These are phyloP conservation scores for Phialocephala subalpina DNA, from an alignment of 2,329 filamentous ascomycete genomes.

Conservation along the genomic window DNA sequence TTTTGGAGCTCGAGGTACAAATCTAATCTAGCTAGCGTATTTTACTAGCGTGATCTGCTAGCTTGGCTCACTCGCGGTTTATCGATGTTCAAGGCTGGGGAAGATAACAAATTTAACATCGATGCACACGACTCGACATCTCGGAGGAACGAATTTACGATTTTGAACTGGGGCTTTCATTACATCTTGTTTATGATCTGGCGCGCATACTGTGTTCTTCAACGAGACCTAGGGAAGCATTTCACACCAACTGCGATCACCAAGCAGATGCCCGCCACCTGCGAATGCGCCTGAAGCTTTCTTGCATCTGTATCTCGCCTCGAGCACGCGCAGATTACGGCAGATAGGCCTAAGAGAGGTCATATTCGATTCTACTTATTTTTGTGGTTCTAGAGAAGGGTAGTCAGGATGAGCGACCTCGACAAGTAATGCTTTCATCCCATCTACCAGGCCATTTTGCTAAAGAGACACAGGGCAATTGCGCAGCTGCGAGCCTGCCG, in stretches of 20 bases:
- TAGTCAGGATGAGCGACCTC: conserved; percentile 81
- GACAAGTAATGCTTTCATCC: conserved; percentile 71
- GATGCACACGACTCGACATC: conserved; percentile 10
- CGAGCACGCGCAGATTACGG: neutral
- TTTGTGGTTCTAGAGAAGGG: neutral
- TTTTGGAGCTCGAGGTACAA: conserved; percentile 17
- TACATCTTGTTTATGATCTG: neutral
- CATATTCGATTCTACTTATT: neutral
- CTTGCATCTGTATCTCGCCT: neutral
- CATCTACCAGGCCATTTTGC: neutral
- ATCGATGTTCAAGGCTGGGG: conserved; percentile 32
- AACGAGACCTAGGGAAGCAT: neutral
- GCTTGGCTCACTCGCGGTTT: conserved; percentile 10
- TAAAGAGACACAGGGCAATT: conserved; percentile 74
- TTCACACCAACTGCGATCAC: too few species aligned
- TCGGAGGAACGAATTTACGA: neutral
- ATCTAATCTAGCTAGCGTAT: conserved; percentile 22
- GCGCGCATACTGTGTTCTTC: neutral
- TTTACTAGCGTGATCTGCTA: conserved; percentile 14
- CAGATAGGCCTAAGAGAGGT: neutral
- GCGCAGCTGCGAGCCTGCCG: conserved; percentile 94
- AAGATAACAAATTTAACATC: neutral
- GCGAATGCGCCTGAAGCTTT: conserved; percentile 2
- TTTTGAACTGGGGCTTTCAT: conserved; percentile 6
- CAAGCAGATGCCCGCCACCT: conserved; percentile 3